A percentile compares a stretch with the other conserved stretches of the same genome.
Evolutionary conservation across 1,284 basidiomycete genomes (phyloP).

Genomic region (Fomitopsis schrenkii): DNA sequence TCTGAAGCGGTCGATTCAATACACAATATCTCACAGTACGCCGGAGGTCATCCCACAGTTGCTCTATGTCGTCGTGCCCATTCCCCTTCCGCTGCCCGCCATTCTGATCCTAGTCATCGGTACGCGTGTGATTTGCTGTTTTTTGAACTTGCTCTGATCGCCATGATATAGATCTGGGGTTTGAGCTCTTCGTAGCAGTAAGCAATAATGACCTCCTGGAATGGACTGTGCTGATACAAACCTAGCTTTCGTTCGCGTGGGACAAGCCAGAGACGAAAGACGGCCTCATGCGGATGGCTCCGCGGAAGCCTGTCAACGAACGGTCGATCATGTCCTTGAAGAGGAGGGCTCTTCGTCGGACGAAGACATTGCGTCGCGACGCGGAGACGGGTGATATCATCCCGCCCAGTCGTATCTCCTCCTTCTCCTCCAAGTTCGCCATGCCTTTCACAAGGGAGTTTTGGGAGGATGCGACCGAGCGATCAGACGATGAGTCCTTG

Average conservation of each 20-base stretch:
- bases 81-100: conserved; percentile 63
- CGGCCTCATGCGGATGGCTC: conserved; percentile 61
- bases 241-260: conserved; percentile 65
- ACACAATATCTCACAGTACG: conserved; percentile 65
- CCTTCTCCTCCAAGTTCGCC: conserved; percentile 35
- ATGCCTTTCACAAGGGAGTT: conserved; percentile 54
- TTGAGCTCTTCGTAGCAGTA: conserved; percentile 63
- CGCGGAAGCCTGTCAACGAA: conserved; percentile 67
- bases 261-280: conserved; percentile 63
- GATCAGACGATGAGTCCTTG: conserved; percentile 51
- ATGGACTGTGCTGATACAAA: neutral
- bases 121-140: conserved; percentile 19
- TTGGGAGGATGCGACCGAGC: conserved; percentile 56
- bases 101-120: conserved; percentile 69
- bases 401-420: conserved; percentile 37
- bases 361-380: conserved; percentile 53
- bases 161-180: conserved; percentile 51
- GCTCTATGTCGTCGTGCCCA: conserved; percentile 61
- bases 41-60: conserved; percentile 67
- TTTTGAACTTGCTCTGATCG: neutral
- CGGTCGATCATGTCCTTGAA: conserved; percentile 52
- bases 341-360: conserved; percentile 52
- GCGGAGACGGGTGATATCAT: conserved; percentile 47
- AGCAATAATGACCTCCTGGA: conserved; percentile 15
- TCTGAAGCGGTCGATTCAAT: conserved; percentile 67